These are phyloP conservation scores for Lecanoromycetidae sp. DNA, from an alignment of 2,329 filamentous ascomycete species.

Conservation along the genomic window DNA sequence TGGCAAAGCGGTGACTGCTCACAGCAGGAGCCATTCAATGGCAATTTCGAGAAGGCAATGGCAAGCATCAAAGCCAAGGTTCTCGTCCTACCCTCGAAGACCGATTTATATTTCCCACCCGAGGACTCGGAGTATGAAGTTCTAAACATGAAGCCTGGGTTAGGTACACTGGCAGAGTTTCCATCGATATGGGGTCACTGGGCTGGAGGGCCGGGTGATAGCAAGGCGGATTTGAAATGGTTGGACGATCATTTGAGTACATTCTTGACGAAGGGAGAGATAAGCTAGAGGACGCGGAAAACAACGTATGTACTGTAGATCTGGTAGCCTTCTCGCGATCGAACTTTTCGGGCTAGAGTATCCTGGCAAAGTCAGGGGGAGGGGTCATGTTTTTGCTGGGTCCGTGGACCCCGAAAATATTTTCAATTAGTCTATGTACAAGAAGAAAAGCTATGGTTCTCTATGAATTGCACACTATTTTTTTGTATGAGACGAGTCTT, in stretches of 20 bases:
- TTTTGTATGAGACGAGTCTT: not conserved
- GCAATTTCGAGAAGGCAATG: constrained; percentile 54
- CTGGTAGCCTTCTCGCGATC: too few species aligned
- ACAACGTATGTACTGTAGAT: too few species aligned
- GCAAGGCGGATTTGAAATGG: constrained; percentile 59
- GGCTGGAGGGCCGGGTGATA: constrained; percentile 60
- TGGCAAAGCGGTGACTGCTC: constrained; percentile 68
- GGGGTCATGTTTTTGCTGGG: too few species aligned
- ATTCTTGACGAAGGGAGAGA: constrained; percentile 34
- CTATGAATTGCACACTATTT: too few species aligned
- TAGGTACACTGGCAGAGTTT: constrained; percentile 44
- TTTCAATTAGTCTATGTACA: constrained; percentile 10
- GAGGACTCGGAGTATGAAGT: constrained; percentile 70
- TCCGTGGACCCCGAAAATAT: constrained; percentile 6
- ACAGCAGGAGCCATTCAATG: constrained; percentile 54
- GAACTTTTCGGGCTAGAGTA: too few species aligned
- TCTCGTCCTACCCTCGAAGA: constrained; percentile 58
- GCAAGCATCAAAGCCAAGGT: constrained; percentile 58
- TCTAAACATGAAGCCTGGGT: constrained; percentile 44
- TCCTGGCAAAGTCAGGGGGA: too few species aligned
- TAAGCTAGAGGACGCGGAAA: not conserved
- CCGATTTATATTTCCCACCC: constrained; percentile 71
- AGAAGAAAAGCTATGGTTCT: constrained; percentile 10
- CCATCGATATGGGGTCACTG: constrained; percentile 56
- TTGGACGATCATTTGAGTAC: constrained; percentile 49